Evolutionary conservation across 2,329 filamentous ascomycete species (phyloP), one percentile per base, ranked within the genome.

Genomic region (Colletotrichum sansevieriae): DNA sequence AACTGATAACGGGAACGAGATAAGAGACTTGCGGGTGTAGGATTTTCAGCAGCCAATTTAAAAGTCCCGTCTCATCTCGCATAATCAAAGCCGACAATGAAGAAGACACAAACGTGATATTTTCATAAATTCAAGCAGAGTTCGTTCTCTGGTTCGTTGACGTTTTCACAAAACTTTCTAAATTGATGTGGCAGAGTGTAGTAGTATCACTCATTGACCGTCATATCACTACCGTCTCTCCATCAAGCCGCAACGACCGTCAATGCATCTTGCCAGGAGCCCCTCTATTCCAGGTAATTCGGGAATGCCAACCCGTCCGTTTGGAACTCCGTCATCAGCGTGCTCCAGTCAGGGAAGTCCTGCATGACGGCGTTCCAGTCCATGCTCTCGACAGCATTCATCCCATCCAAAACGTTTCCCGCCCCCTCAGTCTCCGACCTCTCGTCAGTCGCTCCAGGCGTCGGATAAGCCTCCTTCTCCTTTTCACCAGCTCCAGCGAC

Each of bases 241-340:
- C 8, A 29, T 29, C 6, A 9, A 29, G 29, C 29, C 18, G n/a
- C 33, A 35, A 22, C 20, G 33, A 13, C 22, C 20, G 11, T 55
- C 8, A 15, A 22, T n/a, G 33, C 12, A 10, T 13, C n/a, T 8
- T 54, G 12, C 3, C 25, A 39, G 33, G 33, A 29, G 10, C 20
- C 18, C 20, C 35, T 55, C 20, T 41, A 60, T 8, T 65, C 63
- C 3, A 65, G 15, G 3, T 51, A 68, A 44, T 74, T 65, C 0
- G 72, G 73, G 25, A 74, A 72, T 3, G 74, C 73, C 2, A 74
- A 61, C 2, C 71, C 65, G 11, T 77, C 75, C 8, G 76, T 55
- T 11, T 74, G 73, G 37, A 78, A 76, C 41, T 77, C 75, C n/a
- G 76, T 70, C 56, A 78, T 47, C 18, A 78, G 56, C 7, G 72